phyloP scores from a whole-genome alignment of 352 stramenopile genomes.

The Pythium guiyangense region DNA sequence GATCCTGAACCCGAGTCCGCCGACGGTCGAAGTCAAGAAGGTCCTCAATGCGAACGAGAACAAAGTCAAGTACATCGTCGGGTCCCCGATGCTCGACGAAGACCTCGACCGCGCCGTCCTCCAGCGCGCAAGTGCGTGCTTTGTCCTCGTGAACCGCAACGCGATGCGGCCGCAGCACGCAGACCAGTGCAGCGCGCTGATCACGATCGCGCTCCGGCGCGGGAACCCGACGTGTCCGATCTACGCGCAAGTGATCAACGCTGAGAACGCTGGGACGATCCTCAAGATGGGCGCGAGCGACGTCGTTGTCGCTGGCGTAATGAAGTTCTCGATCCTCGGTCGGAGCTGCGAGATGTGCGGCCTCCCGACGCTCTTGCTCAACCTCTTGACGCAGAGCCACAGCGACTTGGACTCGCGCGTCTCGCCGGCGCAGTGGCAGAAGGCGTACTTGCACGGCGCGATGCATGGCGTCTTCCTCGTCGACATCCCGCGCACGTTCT shows the following conservation, averaged over 20 bases:
- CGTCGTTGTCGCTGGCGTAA: slow-evolving; percentile 58
- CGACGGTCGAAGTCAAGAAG: slow-evolving; percentile 64
- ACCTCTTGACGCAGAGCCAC: slow-evolving; percentile 54
- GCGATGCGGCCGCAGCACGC: slow-evolving; percentile 46
- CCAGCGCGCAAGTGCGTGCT: slow-evolving; percentile 50
- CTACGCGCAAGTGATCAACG: slow-evolving; percentile 75
- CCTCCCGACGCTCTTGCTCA: slow-evolving; percentile 62
- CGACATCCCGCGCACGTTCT: slow-evolving; percentile 77
- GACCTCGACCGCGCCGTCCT: slow-evolving; percentile 63
- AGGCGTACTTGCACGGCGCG: slow-evolving; percentile 61
- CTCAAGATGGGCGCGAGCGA: slow-evolving; percentile 74
- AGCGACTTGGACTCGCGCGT: slow-evolving; percentile 47
- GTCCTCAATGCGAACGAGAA: slow-evolving; percentile 69
- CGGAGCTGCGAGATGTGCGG: slow-evolving; percentile 62
- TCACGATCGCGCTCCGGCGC: slow-evolving; percentile 68
- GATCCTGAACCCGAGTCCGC: slow-evolving; percentile 62
- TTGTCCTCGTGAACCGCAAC: slow-evolving; percentile 63
- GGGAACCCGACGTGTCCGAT: slow-evolving; percentile 70
- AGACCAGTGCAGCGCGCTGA: slow-evolving; percentile 65
- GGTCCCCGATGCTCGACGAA: slow-evolving; percentile 72
- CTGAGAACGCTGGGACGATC: slow-evolving; percentile 53
- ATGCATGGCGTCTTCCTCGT: slow-evolving; percentile 72
- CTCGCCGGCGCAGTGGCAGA: slow-evolving; percentile 57
- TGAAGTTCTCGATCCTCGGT: slow-evolving; percentile 72
- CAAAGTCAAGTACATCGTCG: slow-evolving; percentile 83